These are phyloP conservation scores for Cordyceps militaris DNA, from an alignment of 2,329 filamentous ascomycete genomes.

Conservation along the genomic window DNA sequence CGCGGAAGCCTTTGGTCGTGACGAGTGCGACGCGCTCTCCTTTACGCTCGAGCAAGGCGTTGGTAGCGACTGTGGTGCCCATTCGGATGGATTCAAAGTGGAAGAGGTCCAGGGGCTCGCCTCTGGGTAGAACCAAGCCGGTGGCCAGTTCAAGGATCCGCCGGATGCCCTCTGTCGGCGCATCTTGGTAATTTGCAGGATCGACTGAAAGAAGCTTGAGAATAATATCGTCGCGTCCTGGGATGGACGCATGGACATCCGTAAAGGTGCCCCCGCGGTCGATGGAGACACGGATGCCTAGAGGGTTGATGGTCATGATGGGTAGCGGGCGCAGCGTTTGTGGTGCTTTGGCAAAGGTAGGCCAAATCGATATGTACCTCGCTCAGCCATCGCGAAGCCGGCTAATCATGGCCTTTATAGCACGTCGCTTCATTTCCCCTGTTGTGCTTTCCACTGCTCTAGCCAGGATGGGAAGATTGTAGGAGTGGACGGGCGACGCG, in stretches of 20 bases:
- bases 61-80: slow-evolving; percentile 76
- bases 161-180: slow-evolving; percentile 66
- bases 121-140: slow-evolving; percentile 26
- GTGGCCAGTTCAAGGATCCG: slow-evolving; percentile 31
- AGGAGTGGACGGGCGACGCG: not conserved
- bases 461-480: not conserved
- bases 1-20: slow-evolving; percentile 65
- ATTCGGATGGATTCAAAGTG: slow-evolving; percentile 61
- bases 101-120: slow-evolving; percentile 27
- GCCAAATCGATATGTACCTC: too few relatives aligned
- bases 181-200: slow-evolving; percentile 65
- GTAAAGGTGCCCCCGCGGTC: slow-evolving; percentile 52
- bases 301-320: slow-evolving; percentile 19
- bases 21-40: slow-evolving; percentile 65
- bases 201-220: slow-evolving; percentile 69
- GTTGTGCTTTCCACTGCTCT: not conserved
- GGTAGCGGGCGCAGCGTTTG: not conserved
- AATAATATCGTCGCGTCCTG: slow-evolving; percentile 58
- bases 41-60: slow-evolving; percentile 68
- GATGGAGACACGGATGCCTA: slow-evolving; percentile 26
- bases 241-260: slow-evolving; percentile 61
- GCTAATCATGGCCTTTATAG: not conserved
- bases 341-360: not conserved
- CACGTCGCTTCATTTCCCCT: not conserved
- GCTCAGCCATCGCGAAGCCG: not conserved